Conservation (phyloP, 2,329 filamentous ascomycete species). For the Fusarium sp. region DNA sequence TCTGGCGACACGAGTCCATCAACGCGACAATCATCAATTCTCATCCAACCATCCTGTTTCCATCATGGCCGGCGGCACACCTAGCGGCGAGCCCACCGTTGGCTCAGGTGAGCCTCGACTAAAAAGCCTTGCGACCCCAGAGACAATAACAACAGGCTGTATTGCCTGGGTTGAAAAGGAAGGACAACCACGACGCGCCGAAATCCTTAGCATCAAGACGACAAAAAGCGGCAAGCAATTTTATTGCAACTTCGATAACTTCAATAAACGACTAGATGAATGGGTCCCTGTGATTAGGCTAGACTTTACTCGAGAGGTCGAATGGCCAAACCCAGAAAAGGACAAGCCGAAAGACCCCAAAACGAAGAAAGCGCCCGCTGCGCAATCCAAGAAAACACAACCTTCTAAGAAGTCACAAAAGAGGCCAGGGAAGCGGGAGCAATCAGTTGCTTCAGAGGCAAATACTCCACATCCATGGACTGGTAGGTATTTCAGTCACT, state of each 20-base stretch:
- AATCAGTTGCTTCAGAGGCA: constrained; percentile 61
- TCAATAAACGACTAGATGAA: constrained; percentile 87
- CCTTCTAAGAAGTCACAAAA: constrained; percentile 67
- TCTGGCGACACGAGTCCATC: constrained; percentile 11
- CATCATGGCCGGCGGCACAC: constrained; percentile 63
- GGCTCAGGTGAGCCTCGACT: constrained; percentile 67
- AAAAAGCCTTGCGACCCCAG: constrained; percentile 84
- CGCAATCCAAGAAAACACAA: constrained; percentile 63
- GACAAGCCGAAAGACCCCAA: constrained; percentile 78
- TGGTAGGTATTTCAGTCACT: constrained; percentile 37
- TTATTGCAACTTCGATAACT: constrained; percentile 98
- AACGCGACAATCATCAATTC: constrained; percentile 39
- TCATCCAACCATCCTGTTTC: constrained; percentile 22
- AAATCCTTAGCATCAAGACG: constrained; percentile 93
- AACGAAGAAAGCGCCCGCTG: constrained; percentile 72
- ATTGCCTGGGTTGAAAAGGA: constrained; percentile 73
- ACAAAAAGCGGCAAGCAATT: constrained; percentile 88
- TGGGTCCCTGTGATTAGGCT: constrained; percentile 87
- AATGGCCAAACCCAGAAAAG: constrained; percentile 95
- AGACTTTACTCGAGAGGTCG: constrained; percentile 88
- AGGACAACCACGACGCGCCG: constrained; percentile 86
- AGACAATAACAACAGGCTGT: constrained; percentile 73
- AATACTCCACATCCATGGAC: constrained; percentile 63
- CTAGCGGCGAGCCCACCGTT: constrained; percentile 61
- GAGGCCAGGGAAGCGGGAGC: constrained; percentile 62